A percentile compares a stretch with the other conserved stretches of the same genome.
phyloP scores from a whole-genome alignment of 176 grass and related monocot species.

The Poa pratensis region DNA sequence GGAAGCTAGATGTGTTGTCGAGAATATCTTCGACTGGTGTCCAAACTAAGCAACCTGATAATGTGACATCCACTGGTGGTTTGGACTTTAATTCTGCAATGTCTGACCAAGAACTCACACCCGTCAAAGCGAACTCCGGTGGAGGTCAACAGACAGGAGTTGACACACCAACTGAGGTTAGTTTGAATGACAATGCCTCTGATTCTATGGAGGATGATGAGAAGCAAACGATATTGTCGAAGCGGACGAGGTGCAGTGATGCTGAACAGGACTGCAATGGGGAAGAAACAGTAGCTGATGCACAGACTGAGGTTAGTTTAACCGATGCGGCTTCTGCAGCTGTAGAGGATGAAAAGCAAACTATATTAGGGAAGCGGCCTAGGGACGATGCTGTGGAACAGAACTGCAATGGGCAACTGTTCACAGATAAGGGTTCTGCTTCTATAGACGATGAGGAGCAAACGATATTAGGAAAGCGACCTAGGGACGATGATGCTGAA shows the following conservation, averaged over 20 bases:
- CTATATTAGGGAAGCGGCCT: slow-evolving; percentile 46
- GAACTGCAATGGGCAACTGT: slow-evolving; percentile 15
- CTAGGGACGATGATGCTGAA: background rate
- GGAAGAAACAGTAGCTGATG: slow-evolving; percentile 35
- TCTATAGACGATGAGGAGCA: slow-evolving; percentile 10
- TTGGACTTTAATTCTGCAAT: slow-evolving; percentile 61
- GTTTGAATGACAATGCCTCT: slow-evolving; percentile 42
- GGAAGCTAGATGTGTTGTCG: slow-evolving; percentile 60
- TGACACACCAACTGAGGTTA: slow-evolving; percentile 38
- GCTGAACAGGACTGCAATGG: slow-evolving; percentile 33
- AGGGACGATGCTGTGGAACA: slow-evolving; percentile 30
- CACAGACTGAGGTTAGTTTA: slow-evolving; percentile 46
- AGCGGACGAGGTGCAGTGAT: slow-evolving; percentile 37
- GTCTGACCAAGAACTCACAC: slow-evolving; percentile 41
- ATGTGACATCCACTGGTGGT: slow-evolving; percentile 31
- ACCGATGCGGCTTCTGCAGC: slow-evolving; percentile 1
- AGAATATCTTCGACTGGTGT: slow-evolving; percentile 57
- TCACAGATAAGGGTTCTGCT: background rate
- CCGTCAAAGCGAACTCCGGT: slow-evolving; percentile 37
- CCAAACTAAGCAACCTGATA: slow-evolving; percentile 44
- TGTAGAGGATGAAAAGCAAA: slow-evolving; percentile 40
- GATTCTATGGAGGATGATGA: slow-evolving; percentile 30
- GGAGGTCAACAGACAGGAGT: slow-evolving; percentile 35
- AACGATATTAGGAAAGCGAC: background rate
- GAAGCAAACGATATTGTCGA: slow-evolving; percentile 39